Evolutionary conservation across 495 filamentous ascomycete genomes (phyloP), one percentile per base, ranked within the genome.

Genomic region (Aspergillus heteromorphus): DNA sequence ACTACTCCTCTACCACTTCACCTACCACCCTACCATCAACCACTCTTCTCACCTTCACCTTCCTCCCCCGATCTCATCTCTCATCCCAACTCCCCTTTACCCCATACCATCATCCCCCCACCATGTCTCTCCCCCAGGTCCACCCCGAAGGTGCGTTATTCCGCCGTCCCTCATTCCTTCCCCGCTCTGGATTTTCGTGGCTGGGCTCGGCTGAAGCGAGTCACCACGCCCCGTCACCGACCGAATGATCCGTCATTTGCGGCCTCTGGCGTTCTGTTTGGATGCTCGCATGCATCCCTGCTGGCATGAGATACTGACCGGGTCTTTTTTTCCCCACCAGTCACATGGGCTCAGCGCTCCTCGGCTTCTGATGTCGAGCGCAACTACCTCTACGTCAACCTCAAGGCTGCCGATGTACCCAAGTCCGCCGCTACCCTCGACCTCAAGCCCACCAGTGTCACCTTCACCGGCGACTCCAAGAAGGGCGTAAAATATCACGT

Each of bases 311-410:
- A 30, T 20, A 59, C 67, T 73, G 45, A 72, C 53, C 40, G 21
- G 45, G 30, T 14, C n/a, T n/a, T n/a, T n/a, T n/a, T 49, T 47
- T 27, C 30, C 36, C 38, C 43, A 47, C 53, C 64, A 98, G 93
- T 97, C 61, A 86, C 88, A 75, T 98, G 93, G 93, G 92, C 93
- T 27, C 93, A 98, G 77, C 92, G 93, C 78, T 97, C 93, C 41
- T 91, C 86, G 69, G 75, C 66, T 55, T 73, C 77, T 56, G 95
- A 97, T 18, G 66, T 84, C 34, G 82, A 84, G 67, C 92, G 91
- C 74, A 97, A 97, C 76, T 85, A 88, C 77, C 77, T 97, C 78
- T 93, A 88, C 77, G 84, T 97, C 49, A 95, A 88, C 67, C 87
- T 98, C 76, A 82, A 83, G 62, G 87, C 88, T 30, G 77, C 90